phyloP scores from a whole-genome alignment of 768 basidiomycete genomes.

The Auriscalpium orientale region DNA sequence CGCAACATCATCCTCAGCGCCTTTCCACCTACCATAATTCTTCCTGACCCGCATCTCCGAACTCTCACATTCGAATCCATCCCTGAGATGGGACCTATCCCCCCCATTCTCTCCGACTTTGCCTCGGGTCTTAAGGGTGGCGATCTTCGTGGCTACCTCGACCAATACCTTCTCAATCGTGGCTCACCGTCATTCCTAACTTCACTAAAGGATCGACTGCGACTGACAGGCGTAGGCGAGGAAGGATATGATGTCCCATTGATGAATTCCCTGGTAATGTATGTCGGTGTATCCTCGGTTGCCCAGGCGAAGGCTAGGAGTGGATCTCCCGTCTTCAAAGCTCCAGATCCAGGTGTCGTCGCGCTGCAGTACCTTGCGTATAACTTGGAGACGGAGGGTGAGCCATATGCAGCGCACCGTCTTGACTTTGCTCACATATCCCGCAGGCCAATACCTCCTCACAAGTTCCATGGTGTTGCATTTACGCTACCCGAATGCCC shows the following conservation, averaged over 20 bases:
- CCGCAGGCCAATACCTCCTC: slow-evolving; percentile 87
- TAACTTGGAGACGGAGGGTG: slow-evolving; percentile 88
- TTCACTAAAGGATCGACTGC: slow-evolving; percentile 75
- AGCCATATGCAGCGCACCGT: slow-evolving; percentile 14
- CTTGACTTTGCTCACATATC: slow-evolving; percentile 1
- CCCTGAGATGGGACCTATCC: slow-evolving; percentile 88
- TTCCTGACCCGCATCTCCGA: slow-evolving; percentile 84
- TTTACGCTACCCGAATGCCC: slow-evolving; percentile 94
- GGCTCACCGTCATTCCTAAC: slow-evolving; percentile 63
- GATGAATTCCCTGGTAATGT: slow-evolving; percentile 92
- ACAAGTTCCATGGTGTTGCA: slow-evolving; percentile 90
- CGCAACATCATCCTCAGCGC: slow-evolving; percentile 96
- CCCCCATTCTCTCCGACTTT: slow-evolving; percentile 88
- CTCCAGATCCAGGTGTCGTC: slow-evolving; percentile 78
- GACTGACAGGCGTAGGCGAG: slow-evolving; percentile 38
- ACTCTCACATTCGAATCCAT: slow-evolving; percentile 67
- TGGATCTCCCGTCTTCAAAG: slow-evolving; percentile 72
- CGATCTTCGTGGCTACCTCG: slow-evolving; percentile 73
- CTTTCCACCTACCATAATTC: slow-evolving; percentile 72
- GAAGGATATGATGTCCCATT: slow-evolving; percentile 82
- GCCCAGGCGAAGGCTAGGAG: slow-evolving; percentile 82
- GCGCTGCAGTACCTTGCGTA: slow-evolving; percentile 76
- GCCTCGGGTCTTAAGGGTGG: slow-evolving; percentile 71
- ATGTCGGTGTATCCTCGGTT: slow-evolving; percentile 89
- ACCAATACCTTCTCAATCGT: slow-evolving; percentile 78